Base-by-base conservation (phyloP, 768 basidiomycete genomes). In the Steccherinum ochraceum region DNA sequence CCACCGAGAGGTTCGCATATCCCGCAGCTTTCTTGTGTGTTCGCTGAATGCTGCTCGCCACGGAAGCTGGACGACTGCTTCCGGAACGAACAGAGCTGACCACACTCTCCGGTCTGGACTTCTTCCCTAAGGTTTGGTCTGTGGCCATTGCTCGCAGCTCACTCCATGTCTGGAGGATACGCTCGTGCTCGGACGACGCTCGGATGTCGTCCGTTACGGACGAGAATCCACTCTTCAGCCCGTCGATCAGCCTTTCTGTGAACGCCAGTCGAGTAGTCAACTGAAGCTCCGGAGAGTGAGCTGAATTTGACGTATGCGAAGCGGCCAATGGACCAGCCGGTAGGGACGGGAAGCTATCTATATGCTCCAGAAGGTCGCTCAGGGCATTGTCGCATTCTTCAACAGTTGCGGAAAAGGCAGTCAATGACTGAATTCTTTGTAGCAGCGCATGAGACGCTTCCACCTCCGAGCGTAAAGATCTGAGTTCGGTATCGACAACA, bases 341-440 rank as follows among this genome's bases (percentile, higher is more conserved):
- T 25, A 71, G 63, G 2, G 79, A 75, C 7, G 91, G 90, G 61
- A 83, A 92, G 58, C 86, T 89, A 63, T 94, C 91, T 49, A 92
- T 74, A 59, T 92, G 88, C 59, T 92, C 88, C 43, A 94, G 70
- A 3, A 93, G 72, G 64, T 93, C 89, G 58, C 91, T 93, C 41
- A 93, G 72, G 19, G 83, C 79, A n/a, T 73, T 69, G 62, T 94
- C 91, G 57, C 88, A 90, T 18, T 63, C 61, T 23, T 72, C 72
- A 7, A 85, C 64, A 27, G 70, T 61, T 19, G 72, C 66, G 4
- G 72, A 66, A 45, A 92, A 68, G n/a, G 71, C 67, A 10, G 75
- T 78, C n/a, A 93, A 68, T 30, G 67, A 67, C 47, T 76, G 68
- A 21, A 89, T 63, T 41, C 73, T 74, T 25, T 72, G 67, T 60